Conservation (phyloP, 169 alveolate genomes). For the Plasmodium yoelii region DNA sequence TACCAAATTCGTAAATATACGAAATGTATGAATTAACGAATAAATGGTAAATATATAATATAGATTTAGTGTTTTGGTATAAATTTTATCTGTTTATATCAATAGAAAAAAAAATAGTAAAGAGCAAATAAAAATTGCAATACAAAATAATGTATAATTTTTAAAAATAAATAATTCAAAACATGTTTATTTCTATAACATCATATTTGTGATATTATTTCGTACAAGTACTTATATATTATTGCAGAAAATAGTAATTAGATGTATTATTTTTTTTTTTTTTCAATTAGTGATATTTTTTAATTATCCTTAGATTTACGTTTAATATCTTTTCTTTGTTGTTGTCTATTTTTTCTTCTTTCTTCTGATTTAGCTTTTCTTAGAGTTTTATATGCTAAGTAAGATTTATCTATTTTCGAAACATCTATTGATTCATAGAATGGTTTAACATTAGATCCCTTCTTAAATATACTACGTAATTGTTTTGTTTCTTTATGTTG, state of each 20-base stretch:
- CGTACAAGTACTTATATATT: neutral
- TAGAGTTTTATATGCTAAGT: slow-evolving; percentile 60
- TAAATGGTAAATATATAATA: neutral
- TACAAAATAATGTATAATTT: neutral
- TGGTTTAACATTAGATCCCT: slow-evolving; percentile 32
- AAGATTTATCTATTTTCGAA: slow-evolving; percentile 44
- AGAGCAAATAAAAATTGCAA: slow-evolving; percentile 5
- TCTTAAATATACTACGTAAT: slow-evolving; percentile 44
- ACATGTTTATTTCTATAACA: no score
- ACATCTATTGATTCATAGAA: slow-evolving; percentile 53
- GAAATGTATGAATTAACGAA: neutral
- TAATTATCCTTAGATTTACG: slow-evolving; percentile 40
- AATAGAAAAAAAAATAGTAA: slow-evolving; percentile 18
- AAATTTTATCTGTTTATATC: neutral
- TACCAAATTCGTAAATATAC: neutral
- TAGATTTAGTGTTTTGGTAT: neutral
- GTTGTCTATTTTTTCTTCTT: slow-evolving; percentile 61
- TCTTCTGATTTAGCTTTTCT: slow-evolving; percentile 55
- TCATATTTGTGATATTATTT: neutral
- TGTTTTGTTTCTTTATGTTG: slow-evolving; percentile 79
- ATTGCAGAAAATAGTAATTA: neutral
- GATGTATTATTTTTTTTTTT: neutral
- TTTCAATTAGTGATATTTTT: neutral
- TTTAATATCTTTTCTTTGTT: slow-evolving; percentile 47
- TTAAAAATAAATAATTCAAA: neutral